Evolutionary conservation across 2,329 filamentous ascomycete species (phyloP).

Genomic region (Fusarium musae): DNA sequence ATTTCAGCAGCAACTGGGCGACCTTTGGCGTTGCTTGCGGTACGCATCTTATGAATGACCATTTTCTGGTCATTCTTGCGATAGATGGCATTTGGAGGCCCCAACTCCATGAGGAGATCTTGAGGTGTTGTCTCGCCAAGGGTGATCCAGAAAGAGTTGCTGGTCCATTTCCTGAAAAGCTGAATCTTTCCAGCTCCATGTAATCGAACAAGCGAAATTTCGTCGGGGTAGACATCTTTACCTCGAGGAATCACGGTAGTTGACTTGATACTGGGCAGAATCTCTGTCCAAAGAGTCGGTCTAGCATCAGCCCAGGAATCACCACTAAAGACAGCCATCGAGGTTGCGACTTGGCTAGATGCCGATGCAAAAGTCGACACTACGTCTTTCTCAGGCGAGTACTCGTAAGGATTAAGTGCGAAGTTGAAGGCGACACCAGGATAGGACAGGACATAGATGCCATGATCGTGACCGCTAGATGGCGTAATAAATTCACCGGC

Average conservation of each 20-base stretch:
- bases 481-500: slow-evolving; percentile 89
- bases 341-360: slow-evolving; percentile 78
- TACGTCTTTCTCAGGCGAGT: slow-evolving; percentile 81
- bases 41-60: slow-evolving; percentile 79
- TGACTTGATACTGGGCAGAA: slow-evolving; percentile 78
- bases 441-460: slow-evolving; percentile 92
- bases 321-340: slow-evolving; percentile 92
- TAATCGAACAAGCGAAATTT: slow-evolving; percentile 83
- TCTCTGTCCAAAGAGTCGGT: slow-evolving; percentile 78
- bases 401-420: slow-evolving; percentile 77
- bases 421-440: slow-evolving; percentile 96
- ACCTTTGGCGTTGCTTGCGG: slow-evolving; percentile 61
- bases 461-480: slow-evolving; percentile 63
- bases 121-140: slow-evolving; percentile 92
- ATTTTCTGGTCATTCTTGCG: slow-evolving; percentile 89
- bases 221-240: slow-evolving; percentile 85
- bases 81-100: slow-evolving; percentile 93
- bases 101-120: slow-evolving; percentile 88
- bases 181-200: slow-evolving; percentile 83
- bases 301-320: slow-evolving; percentile 90
- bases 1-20: slow-evolving; percentile 58
- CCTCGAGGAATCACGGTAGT: slow-evolving; percentile 75
- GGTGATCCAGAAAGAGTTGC: slow-evolving; percentile 73
- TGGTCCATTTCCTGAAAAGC: slow-evolving; percentile 77
- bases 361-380: slow-evolving; percentile 86